These are phyloP conservation scores for Malus sylvestris DNA, from an alignment of 306 rosid species.

Conservation along the genomic window DNA sequence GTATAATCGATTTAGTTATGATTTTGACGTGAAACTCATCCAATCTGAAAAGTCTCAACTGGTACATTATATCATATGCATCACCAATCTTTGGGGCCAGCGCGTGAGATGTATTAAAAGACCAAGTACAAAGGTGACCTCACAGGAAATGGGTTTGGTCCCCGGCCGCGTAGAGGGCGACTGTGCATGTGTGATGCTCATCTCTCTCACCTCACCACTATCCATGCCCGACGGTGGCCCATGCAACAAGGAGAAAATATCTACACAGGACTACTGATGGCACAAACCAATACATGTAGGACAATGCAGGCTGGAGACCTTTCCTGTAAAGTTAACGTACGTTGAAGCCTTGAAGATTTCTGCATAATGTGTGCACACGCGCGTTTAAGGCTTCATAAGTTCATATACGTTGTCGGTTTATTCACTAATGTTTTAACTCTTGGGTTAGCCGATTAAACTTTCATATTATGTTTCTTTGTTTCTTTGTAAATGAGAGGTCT, in stretches of 20 bases:
- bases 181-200: conserved; percentile 22
- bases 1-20: no score
- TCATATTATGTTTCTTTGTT: no score
- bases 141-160: background rate
- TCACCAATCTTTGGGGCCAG: background rate
- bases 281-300: background rate
- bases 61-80: background rate
- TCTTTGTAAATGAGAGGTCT: background rate
- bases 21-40: no score
- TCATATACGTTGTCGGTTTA: no score
- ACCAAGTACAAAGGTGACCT: conserved; percentile 1
- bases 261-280: background rate
- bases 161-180: background rate
- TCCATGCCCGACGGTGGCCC: background rate
- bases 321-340: background rate
- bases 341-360: background rate
- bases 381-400: background rate
- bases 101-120: conserved; percentile 15
- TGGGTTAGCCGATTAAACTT: no score
- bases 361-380: background rate
- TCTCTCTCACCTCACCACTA: background rate
- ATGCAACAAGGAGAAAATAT: background rate
- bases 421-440: no score
- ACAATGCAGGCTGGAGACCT: background rate
- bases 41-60: background rate